Evolutionary conservation across 768 basidiomycete species (phyloP), one percentile per base, ranked within the genome.

Genomic region (Boletellus emodensis): DNA sequence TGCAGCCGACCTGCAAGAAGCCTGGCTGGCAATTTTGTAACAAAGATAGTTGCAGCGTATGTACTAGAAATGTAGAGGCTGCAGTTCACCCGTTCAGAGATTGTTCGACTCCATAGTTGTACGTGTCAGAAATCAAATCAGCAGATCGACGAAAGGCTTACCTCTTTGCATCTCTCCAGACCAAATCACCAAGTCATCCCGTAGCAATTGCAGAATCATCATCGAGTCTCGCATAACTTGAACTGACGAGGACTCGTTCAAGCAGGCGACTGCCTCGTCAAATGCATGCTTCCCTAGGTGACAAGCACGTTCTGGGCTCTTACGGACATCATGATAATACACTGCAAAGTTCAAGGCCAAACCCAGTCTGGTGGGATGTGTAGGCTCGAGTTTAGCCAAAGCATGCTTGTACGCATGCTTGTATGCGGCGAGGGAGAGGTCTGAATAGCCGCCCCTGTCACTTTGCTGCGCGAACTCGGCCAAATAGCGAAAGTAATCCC

Each of bases 261-360:
- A 72, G 64, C 84, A 82, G 51, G 80, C 75, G 49, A 94, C 83
- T 6, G 91, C 92, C 60, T 92, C 89, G 68, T 94, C 92, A 66
- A 94, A 92, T 4, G 91, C 92, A 63, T 90, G 87, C 71, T 94
- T 94, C 44, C 90, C 91, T 51, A 94, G 76, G 65, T 88, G 87
- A 67, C 90, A 92, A 30, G 91, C 91, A 55, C 87, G 77, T 62
- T 90, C 87, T 22, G 92, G 89, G 64, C 85, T 87, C 68, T 85
- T 83, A 57, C 83, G 78, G 61, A 93, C 89, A 66, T 94, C 79
- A 66, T 91, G 91, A 68, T 88, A 93, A 75, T 89, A 94, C 44
- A 94, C 92, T n/a, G 90, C 85, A 72, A 94, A 93, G 73, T 94
- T 94, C 61, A 94, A 77, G 32, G 91, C 90, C 44, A 94, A 74